phyloP scores from a whole-genome alignment of 768 basidiomycete genomes.

The Guyanaporus albipodus region DNA sequence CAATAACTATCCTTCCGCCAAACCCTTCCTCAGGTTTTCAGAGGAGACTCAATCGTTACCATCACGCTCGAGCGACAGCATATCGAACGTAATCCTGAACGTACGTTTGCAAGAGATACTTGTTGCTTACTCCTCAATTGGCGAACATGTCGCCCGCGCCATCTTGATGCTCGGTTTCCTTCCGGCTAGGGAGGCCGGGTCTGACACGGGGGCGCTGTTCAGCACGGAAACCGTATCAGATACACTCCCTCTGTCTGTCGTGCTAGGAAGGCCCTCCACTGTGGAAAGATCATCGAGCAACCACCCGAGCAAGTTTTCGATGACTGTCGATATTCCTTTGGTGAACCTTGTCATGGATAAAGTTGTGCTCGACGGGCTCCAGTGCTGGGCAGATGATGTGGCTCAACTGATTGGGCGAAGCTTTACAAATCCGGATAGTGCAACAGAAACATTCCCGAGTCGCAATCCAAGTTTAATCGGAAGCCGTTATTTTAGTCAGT shows the following conservation, averaged over 20 bases:
- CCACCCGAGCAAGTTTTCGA: slow-evolving; percentile 8
- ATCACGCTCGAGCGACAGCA: not conserved
- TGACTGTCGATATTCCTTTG: slow-evolving; percentile 52
- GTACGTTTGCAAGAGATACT: slow-evolving; percentile 44
- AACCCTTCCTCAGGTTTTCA: slow-evolving; percentile 29
- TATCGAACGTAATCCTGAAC: slow-evolving; percentile 30
- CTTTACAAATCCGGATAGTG: slow-evolving; percentile 16
- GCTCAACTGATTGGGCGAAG: slow-evolving; percentile 63
- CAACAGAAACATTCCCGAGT: slow-evolving; percentile 36
- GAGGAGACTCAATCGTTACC: slow-evolving; percentile 12
- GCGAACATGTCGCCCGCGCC: slow-evolving; percentile 37
- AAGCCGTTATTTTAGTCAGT: slow-evolving; percentile 66
- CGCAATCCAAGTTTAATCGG: slow-evolving; percentile 69
- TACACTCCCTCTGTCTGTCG: slow-evolving; percentile 20
- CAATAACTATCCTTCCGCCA: slow-evolving; percentile 23
- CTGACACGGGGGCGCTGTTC: slow-evolving; percentile 22
- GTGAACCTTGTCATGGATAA: slow-evolving; percentile 63
- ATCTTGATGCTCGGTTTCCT: slow-evolving; percentile 53
- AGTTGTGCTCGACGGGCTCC: slow-evolving; percentile 64
- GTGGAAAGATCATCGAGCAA: not conserved
- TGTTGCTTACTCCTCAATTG: slow-evolving; percentile 43
- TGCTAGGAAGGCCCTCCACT: slow-evolving; percentile 14
- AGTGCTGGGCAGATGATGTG: slow-evolving; percentile 85
- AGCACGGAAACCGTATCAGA: slow-evolving; percentile 16
- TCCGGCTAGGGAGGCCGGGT: slow-evolving; percentile 16